Base-by-base conservation (phyloP, 106 monocot species). In the Platanthera guangdongensis region DNA sequence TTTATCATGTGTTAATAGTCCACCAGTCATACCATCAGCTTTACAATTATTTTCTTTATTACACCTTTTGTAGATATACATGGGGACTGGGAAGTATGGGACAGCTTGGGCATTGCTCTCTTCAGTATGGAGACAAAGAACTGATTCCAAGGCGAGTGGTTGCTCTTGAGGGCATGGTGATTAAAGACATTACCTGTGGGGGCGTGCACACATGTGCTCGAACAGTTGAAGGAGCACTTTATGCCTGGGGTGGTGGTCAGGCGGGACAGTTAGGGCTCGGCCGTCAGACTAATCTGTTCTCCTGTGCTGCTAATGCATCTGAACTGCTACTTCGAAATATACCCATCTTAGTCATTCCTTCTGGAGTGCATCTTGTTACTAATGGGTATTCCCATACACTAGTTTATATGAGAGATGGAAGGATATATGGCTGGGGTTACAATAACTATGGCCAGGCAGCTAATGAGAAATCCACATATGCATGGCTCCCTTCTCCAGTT, bases 401-500 rank as follows among this genome's bases (percentile, higher is more conserved):
- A 10, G 65, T 99, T 21, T 88, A 83, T 16, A 92, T 84, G 84
- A 85, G 59, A 76, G 87, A 99, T 88, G 94, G 94, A 14, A 81
- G 90, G 78, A 86, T 99, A 59, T 99, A 90, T 75, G 99, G 99
- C 4, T 99, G 92, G 92, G 99, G 99, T 78, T 99, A 99, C 75
- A 99, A 99, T 80, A 85, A 82, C 69, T 99, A 99, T 87, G 99
- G 99, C 52, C 99, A 99, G 79, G 99, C 99, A 48, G 88, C 99
- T 6, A 94, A 88, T 85, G 80, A 75, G 7, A 99, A 92, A 78
- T 92, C 91, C 30, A 99, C 88, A 71, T 99, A 99, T 83, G 86
- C 99, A 3, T 94, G 91, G 91, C 84, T 78, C 49, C 91, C 88
- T 73, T 91, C 91, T 46, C 88, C 91, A 69, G 80, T 91, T 73